Conservation (phyloP, 1,139 yeast genomes). For the Candida tetrigidarum region DNA sequence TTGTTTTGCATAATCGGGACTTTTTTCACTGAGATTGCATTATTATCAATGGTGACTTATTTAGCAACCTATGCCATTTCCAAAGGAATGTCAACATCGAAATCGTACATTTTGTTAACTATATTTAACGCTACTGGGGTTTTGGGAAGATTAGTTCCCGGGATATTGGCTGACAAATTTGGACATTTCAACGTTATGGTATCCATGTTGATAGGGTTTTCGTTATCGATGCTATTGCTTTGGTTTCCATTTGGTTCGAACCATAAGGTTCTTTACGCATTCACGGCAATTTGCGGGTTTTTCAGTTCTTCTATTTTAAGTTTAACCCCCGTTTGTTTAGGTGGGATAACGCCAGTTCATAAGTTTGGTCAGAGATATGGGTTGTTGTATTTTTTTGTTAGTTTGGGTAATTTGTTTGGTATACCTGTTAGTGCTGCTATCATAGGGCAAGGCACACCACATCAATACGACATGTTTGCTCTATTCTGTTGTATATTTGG, state of each 20-base stretch:
- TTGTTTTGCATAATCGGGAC: conserved; percentile 33
- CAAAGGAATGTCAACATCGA: conserved; percentile 55
- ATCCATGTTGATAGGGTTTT: conserved; percentile 42
- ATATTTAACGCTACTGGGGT: conserved; percentile 63
- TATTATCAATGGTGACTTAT: conserved; percentile 56
- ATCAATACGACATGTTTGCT: conserved; percentile 30
- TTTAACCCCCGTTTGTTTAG: conserved; percentile 44
- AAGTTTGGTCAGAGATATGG: conserved; percentile 48
- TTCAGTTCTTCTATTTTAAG: conserved; percentile 29
- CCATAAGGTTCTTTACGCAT: conserved; percentile 43
- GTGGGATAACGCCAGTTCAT: conserved; percentile 32
- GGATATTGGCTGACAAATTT: conserved; percentile 53
- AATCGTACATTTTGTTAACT: conserved; percentile 56
- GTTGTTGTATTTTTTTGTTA: conserved; percentile 40
- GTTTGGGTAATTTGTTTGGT: conserved; percentile 44
- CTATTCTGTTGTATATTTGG: conserved; percentile 27
- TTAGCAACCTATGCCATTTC: conserved; percentile 58
- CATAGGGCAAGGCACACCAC: conserved; percentile 37
- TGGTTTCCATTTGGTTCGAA: conserved; percentile 62
- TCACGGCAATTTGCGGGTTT: conserved; percentile 57
- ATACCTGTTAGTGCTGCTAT: conserved; percentile 51
- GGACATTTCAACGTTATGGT: conserved; percentile 64
- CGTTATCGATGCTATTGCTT: conserved; percentile 42
- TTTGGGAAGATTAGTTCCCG: conserved; percentile 61
- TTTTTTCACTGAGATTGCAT: conserved; percentile 57